Evolutionary conservation across 257 asterid genomes (phyloP).

Genomic region (Mentha longifolia): DNA sequence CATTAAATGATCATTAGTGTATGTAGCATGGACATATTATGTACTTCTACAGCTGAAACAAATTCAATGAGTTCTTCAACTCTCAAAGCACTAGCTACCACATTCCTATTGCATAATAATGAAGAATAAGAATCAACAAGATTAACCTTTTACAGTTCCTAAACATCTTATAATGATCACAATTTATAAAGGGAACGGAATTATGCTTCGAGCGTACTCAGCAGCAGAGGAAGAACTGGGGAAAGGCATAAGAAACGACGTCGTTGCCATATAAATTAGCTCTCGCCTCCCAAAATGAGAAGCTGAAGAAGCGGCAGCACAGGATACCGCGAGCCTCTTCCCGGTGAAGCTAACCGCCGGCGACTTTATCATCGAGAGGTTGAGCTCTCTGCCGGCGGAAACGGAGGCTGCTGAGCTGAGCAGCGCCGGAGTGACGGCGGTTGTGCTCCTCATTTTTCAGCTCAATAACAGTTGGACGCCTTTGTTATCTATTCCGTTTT

Average conservation of each 20-base stretch:
- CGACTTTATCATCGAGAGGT: constrained; percentile 30
- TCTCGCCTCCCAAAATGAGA: constrained; percentile 60
- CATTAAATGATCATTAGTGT: background rate
- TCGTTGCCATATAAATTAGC: constrained; percentile 49
- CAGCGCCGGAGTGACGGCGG: constrained; percentile 39
- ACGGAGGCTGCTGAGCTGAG: constrained; percentile 38
- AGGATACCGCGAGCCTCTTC: constrained; percentile 37
- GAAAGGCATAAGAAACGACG: constrained; percentile 57
- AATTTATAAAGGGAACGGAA: constrained; percentile 20
- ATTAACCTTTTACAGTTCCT: background rate
- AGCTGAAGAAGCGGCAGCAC: constrained; percentile 41
- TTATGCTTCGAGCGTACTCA: constrained; percentile 45
- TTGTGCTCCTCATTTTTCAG: constrained; percentile 45
- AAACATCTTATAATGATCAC: background rate
- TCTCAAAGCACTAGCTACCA: background rate
- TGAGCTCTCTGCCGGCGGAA: constrained; percentile 30
- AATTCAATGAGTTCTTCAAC: no score
- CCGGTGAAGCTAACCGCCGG: constrained; percentile 36
- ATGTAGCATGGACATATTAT: background rate
- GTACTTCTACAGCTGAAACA: background rate
- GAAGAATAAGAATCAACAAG: background rate
- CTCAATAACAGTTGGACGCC: constrained; percentile 2
- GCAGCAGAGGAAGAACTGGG: constrained; percentile 43
- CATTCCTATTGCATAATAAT: background rate
- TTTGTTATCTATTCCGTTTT: no score